Evolutionary conservation across 202 grass and related monocot species (phyloP).

Genomic region (Eragrostis tef): DNA sequence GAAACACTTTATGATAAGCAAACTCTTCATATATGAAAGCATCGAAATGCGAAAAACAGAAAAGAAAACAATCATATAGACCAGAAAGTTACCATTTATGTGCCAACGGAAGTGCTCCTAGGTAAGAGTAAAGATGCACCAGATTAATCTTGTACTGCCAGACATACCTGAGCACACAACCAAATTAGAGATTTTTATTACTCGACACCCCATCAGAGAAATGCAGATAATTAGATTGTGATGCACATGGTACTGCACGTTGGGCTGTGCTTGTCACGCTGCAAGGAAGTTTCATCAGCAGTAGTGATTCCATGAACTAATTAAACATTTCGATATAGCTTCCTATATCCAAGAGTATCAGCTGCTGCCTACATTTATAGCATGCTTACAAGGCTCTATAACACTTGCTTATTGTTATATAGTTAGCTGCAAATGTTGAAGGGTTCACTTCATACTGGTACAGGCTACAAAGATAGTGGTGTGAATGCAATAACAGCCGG

Average conservation of each 20-base stretch:
- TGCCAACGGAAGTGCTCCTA: slow-evolving; percentile 78
- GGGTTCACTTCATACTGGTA: not conserved
- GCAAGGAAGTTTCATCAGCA: not conserved
- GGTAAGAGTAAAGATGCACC: slow-evolving; percentile 84
- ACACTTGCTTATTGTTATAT: too few relatives aligned
- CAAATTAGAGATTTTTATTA: slow-evolving; percentile 36
- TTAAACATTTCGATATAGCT: not conserved
- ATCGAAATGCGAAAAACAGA: slow-evolving; percentile 20
- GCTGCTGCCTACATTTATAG: not conserved
- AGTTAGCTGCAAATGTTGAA: not conserved
- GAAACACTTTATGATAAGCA: not conserved
- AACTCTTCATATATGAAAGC: not conserved
- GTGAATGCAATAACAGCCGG: not conserved
- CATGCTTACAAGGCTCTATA: not conserved
- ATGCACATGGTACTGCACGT: slow-evolving; percentile 6
- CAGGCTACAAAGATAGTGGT: not conserved
- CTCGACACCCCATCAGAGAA: slow-evolving; percentile 33
- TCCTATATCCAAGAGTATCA: not conserved
- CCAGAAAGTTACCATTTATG: slow-evolving; percentile 71
- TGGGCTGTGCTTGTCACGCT: not conserved
- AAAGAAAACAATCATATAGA: slow-evolving; percentile 24
- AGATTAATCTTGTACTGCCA: slow-evolving; percentile 88
- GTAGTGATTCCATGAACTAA: not conserved
- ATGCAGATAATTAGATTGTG: slow-evolving; percentile 29
- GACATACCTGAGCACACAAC: slow-evolving; percentile 59